These are phyloP conservation scores for Trebouxia gelatinosa DNA, from an alignment of 163 green algal species.

Conservation along the genomic window DNA sequence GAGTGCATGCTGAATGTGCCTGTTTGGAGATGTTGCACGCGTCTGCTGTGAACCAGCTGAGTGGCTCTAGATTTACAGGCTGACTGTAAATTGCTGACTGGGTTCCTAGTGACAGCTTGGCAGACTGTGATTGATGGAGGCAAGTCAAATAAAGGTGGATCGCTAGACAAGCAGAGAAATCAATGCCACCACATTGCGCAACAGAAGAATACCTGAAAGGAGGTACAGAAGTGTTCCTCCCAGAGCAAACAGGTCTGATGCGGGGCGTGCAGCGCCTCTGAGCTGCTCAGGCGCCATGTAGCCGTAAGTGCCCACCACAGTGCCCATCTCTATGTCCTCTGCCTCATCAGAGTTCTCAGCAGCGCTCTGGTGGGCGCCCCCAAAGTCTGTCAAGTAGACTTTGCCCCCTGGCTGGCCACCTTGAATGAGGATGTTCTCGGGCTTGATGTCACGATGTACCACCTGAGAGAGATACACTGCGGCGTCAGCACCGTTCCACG, in stretches of 20 bases:
- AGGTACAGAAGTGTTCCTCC: slow-evolving; percentile 89
- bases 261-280: slow-evolving; percentile 51
- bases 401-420: slow-evolving; percentile 59
- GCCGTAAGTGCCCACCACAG: slow-evolving; percentile 77
- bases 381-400: slow-evolving; percentile 88
- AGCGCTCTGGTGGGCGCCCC: slow-evolving; percentile 70
- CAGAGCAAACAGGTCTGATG: slow-evolving; percentile 86
- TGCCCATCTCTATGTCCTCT: slow-evolving; percentile 38
- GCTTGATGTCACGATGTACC: slow-evolving; percentile 37
- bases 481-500: not conserved
- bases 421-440: slow-evolving; percentile 82
- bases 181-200: too few species aligned
- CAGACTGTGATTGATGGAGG: too few species aligned
- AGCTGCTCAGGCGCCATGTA: slow-evolving; percentile 93
- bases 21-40: too few species aligned
- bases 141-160: too few species aligned
- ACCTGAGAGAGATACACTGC: not conserved
- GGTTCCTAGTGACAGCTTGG: too few species aligned
- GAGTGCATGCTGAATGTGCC: too few species aligned
- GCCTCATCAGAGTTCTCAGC: slow-evolving; percentile 38
- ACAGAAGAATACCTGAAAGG: slow-evolving; percentile 55
- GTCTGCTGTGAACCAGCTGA: too few species aligned
- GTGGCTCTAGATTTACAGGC: too few species aligned
- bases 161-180: too few species aligned
- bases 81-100: too few species aligned